Evolutionary conservation across 2,329 filamentous ascomycete species (phyloP).

Genomic region (Pestalotiopsis fici): DNA sequence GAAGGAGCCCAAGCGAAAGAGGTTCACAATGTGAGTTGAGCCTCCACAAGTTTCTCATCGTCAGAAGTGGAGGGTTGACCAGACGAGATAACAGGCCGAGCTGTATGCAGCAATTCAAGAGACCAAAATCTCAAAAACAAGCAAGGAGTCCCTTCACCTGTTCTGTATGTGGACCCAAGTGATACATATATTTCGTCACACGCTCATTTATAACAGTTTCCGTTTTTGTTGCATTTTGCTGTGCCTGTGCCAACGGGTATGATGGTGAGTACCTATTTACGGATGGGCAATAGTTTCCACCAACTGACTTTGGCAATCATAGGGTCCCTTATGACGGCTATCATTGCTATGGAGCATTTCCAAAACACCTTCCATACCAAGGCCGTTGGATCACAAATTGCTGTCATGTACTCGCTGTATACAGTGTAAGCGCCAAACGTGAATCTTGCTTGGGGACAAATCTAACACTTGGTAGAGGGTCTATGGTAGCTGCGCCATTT

Average conservation of each 20-base stretch:
- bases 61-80: neutral
- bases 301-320: conserved; percentile 9
- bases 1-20: conserved; percentile 39
- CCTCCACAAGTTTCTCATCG: neutral
- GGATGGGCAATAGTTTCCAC: neutral
- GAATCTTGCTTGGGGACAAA: neutral
- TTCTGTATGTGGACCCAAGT: conserved; percentile 32
- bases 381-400: conserved; percentile 37
- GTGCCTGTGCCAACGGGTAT: conserved; percentile 49
- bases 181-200: conserved; percentile 1
- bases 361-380: conserved; percentile 38
- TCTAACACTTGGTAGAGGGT: conserved; percentile 35
- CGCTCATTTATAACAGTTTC: conserved; percentile 27
- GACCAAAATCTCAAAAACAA: conserved; percentile 42
- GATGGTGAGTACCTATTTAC: conserved; percentile 30
- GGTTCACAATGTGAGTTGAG: conserved; percentile 39
- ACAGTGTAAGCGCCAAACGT: conserved; percentile 40
- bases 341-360: conserved; percentile 46
- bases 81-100: conserved; percentile 40
- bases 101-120: conserved; percentile 47
- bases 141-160: conserved; percentile 40
- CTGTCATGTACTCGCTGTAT: conserved; percentile 47
- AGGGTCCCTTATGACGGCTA: conserved; percentile 44
- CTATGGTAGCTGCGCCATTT: conserved; percentile 39
- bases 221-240: conserved; percentile 47